Evolutionary conservation across 2,329 filamentous ascomycete genomes (phyloP).

Genomic region (Fusarium nurragi): DNA sequence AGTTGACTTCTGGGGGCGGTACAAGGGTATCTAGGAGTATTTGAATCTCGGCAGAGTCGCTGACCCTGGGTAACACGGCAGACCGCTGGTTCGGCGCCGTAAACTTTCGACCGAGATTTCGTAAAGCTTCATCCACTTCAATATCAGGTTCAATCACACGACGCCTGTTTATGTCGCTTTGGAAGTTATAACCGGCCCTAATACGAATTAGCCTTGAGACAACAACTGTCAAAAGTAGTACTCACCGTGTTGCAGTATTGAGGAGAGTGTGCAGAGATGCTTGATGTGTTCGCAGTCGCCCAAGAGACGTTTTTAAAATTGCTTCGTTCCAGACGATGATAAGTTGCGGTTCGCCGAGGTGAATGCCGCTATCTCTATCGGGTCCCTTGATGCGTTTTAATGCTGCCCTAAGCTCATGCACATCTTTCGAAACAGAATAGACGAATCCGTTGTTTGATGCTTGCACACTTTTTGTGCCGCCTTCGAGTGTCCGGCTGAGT

Average conservation of each 20-base stretch:
- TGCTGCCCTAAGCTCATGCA: conserved; percentile 40
- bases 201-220: conserved; percentile 14
- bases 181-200: conserved; percentile 37
- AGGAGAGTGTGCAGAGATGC: conserved; percentile 43
- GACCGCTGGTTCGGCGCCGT: conserved; percentile 37
- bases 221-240: not conserved
- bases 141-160: conserved; percentile 44
- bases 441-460: conserved; percentile 43
- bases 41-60: conserved; percentile 44
- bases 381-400: conserved; percentile 43
- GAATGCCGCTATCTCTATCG: conserved; percentile 43
- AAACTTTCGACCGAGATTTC: conserved; percentile 40
- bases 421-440: conserved; percentile 41
- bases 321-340: conserved; percentile 45
- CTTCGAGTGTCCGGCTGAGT: conserved; percentile 37
- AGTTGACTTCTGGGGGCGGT: conserved; percentile 34
- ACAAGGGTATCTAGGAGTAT: conserved; percentile 43
- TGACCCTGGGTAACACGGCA: conserved; percentile 41
- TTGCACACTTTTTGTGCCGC: conserved; percentile 29
- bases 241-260: conserved; percentile 42
- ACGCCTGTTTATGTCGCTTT: conserved; percentile 36
- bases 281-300: conserved; percentile 41
- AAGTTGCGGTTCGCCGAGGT: conserved; percentile 41
- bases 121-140: conserved; percentile 40
- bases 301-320: conserved; percentile 35